Evolutionary conservation across 371 early-diverging fungal genomes (phyloP).

Genomic region (Mucor mucedo): DNA sequence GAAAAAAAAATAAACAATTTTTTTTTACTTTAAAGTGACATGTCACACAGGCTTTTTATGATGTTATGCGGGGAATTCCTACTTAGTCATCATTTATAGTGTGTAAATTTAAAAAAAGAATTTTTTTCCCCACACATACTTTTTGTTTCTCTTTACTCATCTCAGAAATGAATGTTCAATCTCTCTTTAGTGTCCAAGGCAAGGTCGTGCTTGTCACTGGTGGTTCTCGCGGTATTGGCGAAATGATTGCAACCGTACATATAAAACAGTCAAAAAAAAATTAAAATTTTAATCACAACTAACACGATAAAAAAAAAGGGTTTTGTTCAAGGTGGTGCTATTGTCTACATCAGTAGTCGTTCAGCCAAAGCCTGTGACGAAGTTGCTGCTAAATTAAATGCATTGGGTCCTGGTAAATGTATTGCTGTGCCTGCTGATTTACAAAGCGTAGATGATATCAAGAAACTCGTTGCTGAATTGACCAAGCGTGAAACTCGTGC

Average conservation of each 20-base stretch:
- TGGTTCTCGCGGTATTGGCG: conserved; percentile 81
- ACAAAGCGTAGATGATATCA: conserved; percentile 63
- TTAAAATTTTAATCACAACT: not conserved
- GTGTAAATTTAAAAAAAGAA: too few species aligned
- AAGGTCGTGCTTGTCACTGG: conserved; percentile 94
- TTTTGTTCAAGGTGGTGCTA: conserved; percentile 76
- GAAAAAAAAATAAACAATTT: too few species aligned
- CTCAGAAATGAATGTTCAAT: conserved; percentile 52
- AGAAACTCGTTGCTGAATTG: conserved; percentile 65
- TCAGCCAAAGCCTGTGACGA: conserved; percentile 65
- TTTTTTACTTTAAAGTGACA: too few species aligned
- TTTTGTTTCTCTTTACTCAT: not conserved
- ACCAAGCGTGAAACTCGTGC: conserved; percentile 63
- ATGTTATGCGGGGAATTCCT: too few species aligned
- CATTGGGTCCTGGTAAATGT: conserved; percentile 74
- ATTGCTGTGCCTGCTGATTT: conserved; percentile 81
- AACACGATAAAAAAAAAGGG: conserved; percentile 42
- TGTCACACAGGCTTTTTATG: too few species aligned
- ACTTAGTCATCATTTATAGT: too few species aligned
- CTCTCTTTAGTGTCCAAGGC: conserved; percentile 79
- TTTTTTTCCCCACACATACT: not conserved
- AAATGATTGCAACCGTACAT: conserved; percentile 68
- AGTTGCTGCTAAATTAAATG: conserved; percentile 65
- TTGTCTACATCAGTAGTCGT: conserved; percentile 78
- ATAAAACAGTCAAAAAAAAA: conserved; percentile 1